Evolutionary conservation across 2,329 filamentous ascomycete species (phyloP).

Genomic region (Sarocladium kiliense): DNA sequence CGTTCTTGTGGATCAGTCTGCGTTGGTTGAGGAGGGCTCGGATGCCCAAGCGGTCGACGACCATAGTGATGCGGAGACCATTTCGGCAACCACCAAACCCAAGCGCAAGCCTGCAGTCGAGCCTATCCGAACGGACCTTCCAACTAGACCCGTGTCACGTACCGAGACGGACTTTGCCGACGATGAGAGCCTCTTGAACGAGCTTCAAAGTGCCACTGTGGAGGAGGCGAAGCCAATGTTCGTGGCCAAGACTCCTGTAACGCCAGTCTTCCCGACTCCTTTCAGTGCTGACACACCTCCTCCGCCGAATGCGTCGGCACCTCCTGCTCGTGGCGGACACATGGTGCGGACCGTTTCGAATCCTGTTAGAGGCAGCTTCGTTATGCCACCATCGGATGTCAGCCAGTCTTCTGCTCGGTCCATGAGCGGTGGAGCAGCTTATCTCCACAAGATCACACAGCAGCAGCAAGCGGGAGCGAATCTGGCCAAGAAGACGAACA

Average conservation of each 20-base stretch:
- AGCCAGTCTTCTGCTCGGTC: conserved; percentile 44
- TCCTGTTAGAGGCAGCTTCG: conserved; percentile 36
- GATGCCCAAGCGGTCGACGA: conserved; percentile 14
- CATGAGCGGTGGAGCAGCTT: conserved; percentile 49
- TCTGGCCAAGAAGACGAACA: conserved; percentile 66
- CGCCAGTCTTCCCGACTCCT: conserved; percentile 49
- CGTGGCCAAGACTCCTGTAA: conserved; percentile 79
- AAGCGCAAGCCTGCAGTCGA: conserved; percentile 37
- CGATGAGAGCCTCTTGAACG: conserved; percentile 82
- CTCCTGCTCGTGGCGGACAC: conserved; percentile 14
- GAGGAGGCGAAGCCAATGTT: conserved; percentile 77
- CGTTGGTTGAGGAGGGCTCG: neutral
- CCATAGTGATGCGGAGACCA: conserved; percentile 19
- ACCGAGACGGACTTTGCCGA: conserved; percentile 49
- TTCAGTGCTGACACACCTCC: conserved; percentile 4
- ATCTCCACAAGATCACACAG: conserved; percentile 48
- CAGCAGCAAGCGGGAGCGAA: conserved; percentile 38
- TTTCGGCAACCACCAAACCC: conserved; percentile 14
- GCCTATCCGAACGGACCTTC: conserved; percentile 50
- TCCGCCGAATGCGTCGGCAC: neutral
- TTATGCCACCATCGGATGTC: conserved; percentile 38
- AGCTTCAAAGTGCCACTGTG: conserved; percentile 74
- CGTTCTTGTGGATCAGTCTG: neutral
- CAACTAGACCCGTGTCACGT: conserved; percentile 15
- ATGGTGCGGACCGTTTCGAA: conserved; percentile 44